Evolutionary conservation across 2,329 filamentous ascomycete genomes (phyloP).

Genomic region (Sarocladium brachiariae): DNA sequence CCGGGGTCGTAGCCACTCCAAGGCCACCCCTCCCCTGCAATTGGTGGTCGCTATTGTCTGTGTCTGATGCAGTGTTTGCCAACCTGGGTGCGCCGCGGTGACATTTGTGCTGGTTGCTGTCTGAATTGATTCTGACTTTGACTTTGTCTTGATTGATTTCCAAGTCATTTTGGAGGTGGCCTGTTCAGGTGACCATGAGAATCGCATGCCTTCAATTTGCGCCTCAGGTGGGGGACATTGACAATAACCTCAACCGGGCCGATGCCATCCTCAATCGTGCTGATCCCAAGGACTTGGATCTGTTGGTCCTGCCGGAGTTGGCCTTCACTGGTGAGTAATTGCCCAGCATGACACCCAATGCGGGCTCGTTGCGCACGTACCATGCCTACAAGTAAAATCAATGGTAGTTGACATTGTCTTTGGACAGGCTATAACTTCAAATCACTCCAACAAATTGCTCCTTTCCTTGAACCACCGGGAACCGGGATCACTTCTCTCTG

Average conservation of each 20-base stretch:
- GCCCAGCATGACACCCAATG: too few species aligned
- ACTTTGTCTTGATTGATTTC: not conserved
- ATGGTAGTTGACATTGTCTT: not conserved
- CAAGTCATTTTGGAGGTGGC: not conserved
- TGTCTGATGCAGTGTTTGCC: too few species aligned
- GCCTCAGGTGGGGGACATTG: conserved; percentile 60
- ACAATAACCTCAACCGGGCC: conserved; percentile 64
- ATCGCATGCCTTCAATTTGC: conserved; percentile 67
- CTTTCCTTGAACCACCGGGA: conserved; percentile 60
- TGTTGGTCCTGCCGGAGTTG: conserved; percentile 69
- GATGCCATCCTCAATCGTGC: conserved; percentile 53
- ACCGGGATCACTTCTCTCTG: conserved; percentile 64
- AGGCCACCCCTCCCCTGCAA: too few species aligned
- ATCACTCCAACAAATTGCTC: conserved; percentile 58
- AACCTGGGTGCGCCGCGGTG: too few species aligned
- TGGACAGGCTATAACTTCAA: conserved; percentile 70
- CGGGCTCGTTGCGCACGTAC: too few species aligned
- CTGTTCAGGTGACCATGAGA: conserved; percentile 41
- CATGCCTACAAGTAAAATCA: too few species aligned
- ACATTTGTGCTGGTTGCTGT: not conserved
- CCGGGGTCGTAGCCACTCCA: too few species aligned
- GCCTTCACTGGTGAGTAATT: conserved; percentile 58
- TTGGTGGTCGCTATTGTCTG: not conserved
- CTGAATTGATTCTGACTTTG: too few species aligned
- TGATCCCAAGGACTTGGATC: conserved; percentile 50